These are phyloP conservation scores for Cyclostephanos tholiformis DNA, from an alignment of 108 stramenopile species.

Conservation along the genomic window DNA sequence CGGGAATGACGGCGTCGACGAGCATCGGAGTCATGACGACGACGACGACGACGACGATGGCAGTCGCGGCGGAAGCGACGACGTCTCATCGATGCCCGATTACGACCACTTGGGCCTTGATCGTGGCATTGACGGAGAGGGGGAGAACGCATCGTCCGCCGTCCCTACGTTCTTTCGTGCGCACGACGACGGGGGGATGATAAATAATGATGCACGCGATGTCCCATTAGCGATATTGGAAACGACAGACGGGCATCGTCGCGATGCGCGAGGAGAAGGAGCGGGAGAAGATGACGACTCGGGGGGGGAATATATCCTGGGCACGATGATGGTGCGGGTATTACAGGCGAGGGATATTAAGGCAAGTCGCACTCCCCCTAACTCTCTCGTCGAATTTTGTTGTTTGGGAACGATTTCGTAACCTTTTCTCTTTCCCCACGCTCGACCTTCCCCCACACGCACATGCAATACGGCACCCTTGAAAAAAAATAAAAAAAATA, in stretches of 20 bases:
- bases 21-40: background rate
- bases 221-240: background rate
- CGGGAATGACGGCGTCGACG: background rate
- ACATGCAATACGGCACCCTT: background rate
- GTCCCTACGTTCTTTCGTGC: background rate
- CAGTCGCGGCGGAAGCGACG: background rate
- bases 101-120: conserved; percentile 37
- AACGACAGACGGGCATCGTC: conserved; percentile 1
- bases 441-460: background rate
- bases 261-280: background rate
- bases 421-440: background rate
- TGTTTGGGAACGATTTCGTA: background rate
- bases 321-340: conserved; percentile 80
- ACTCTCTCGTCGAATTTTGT: background rate
- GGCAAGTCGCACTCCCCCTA: conserved; percentile 12
- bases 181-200: background rate
- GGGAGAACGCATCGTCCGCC: background rate
- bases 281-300: conserved; percentile 8
- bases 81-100: conserved; percentile 25
- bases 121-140: background rate
- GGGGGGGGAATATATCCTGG: conserved; percentile 71
- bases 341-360: conserved; percentile 77
- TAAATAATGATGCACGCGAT: background rate
- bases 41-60: background rate
- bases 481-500: background rate